phyloP scores from a whole-genome alignment of 306 rosid genomes.

The Clitoria ternatea region DNA sequence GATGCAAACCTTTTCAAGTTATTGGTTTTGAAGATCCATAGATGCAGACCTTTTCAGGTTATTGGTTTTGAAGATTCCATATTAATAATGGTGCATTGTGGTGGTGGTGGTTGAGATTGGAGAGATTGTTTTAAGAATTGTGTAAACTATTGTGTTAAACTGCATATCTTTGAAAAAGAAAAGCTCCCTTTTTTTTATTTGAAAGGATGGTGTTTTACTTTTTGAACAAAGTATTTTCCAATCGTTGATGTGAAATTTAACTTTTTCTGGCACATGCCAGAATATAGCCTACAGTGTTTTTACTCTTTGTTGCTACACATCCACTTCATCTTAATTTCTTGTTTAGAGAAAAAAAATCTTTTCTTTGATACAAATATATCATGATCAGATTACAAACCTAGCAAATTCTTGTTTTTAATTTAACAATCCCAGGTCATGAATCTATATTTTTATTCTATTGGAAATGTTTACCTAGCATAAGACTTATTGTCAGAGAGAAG shows the following conservation, averaged over 20 bases:
- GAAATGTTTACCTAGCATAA: too few species aligned
- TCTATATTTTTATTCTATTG: too few species aligned
- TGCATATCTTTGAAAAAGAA: not conserved
- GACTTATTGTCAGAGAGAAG: not conserved
- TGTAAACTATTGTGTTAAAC: not conserved
- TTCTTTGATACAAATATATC: not conserved
- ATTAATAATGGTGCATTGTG: not conserved
- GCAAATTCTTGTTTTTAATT: not conserved
- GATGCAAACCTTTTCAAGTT: slow-evolving; percentile 24
- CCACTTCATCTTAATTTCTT: not conserved
- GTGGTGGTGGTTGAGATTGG: not conserved
- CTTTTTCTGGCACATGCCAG: not conserved
- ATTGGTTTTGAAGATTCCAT: too few species aligned
- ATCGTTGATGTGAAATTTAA: not conserved
- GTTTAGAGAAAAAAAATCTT: not conserved
- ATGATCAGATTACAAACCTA: too few species aligned
- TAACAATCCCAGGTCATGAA: not conserved
- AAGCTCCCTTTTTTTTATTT: not conserved
- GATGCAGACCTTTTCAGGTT: too few species aligned
- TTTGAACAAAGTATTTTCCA: not conserved
- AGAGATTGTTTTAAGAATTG: not conserved
- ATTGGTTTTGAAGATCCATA: not conserved
- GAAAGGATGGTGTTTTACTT: not conserved
- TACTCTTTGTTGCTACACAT: not conserved
- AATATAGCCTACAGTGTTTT: not conserved